Percentiles rank a stretch among this genome's conserved stretches.
Conservation (phyloP, 306 rosid genomes). For the Cicer arietinum region DNA sequence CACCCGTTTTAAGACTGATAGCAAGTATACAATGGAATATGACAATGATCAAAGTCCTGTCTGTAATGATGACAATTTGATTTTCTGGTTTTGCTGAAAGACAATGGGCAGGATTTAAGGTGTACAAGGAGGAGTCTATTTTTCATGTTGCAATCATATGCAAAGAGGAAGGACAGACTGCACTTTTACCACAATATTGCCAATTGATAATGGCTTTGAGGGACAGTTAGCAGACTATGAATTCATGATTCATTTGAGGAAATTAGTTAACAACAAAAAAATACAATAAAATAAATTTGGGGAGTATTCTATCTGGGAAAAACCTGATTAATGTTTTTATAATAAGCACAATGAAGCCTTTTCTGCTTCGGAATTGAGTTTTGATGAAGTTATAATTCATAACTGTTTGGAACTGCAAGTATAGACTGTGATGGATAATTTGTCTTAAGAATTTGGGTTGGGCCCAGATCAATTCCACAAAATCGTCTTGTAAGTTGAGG, state of each 20-base stretch:
- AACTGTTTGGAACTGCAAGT: slow-evolving; percentile 10
- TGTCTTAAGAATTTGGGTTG: background rate
- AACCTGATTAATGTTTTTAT: background rate
- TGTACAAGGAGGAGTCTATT: slow-evolving; percentile 5
- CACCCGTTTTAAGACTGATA: background rate
- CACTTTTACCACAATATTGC: slow-evolving; percentile 12
- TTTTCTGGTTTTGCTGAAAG: slow-evolving; percentile 27
- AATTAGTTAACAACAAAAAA: background rate
- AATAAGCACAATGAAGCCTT: background rate
- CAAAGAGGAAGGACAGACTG: slow-evolving; percentile 2
- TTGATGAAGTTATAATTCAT: background rate
- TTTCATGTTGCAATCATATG: slow-evolving; percentile 3
- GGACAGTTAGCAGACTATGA: background rate
- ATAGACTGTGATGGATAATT: slow-evolving; percentile 1
- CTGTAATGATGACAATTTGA: slow-evolving; percentile 15
- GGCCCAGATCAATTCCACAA: background rate
- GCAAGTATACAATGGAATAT: slow-evolving; percentile 30
- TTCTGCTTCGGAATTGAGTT: background rate
- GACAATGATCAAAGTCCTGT: slow-evolving; percentile 30
- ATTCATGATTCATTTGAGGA: slow-evolving; percentile 9
- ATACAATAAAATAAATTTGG: too few relatives aligned
- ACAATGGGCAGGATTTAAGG: slow-evolving; percentile 29
- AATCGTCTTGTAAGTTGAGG: too few relatives aligned
- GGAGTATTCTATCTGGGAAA: background rate
- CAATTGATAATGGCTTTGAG: slow-evolving; percentile 5